These are phyloP conservation scores for Xerocomellus amylosporus DNA, from an alignment of 768 basidiomycete genomes.

Conservation along the genomic window DNA sequence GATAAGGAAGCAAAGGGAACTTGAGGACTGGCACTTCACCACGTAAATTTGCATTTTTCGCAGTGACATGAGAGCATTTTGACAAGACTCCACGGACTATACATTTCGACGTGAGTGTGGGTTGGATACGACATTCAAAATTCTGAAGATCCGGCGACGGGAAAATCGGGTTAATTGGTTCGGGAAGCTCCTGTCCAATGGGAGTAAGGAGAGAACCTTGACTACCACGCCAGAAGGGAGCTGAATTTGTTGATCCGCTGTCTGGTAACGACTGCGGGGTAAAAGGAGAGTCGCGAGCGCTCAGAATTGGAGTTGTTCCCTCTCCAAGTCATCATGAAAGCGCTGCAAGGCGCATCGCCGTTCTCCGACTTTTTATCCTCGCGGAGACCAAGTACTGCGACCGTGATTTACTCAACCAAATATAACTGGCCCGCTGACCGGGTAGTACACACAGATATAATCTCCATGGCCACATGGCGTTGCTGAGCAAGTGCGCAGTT, in stretches of 20 bases:
- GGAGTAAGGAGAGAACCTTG: slow-evolving; percentile 1
- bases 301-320: background rate
- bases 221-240: background rate
- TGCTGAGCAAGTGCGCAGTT: slow-evolving; percentile 10
- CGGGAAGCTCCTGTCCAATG: slow-evolving; percentile 24
- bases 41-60: slow-evolving; percentile 21
- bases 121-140: slow-evolving; percentile 5
- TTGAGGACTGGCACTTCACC: slow-evolving; percentile 16
- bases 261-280: slow-evolving; percentile 11
- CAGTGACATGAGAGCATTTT: slow-evolving; percentile 3
- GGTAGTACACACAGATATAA: no score
- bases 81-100: slow-evolving; percentile 8
- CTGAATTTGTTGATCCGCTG: slow-evolving; percentile 2
- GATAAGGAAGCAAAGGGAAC: slow-evolving; percentile 19
- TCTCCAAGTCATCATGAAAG: background rate
- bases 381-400: background rate
- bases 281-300: background rate
- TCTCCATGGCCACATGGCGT: slow-evolving; percentile 5
- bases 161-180: slow-evolving; percentile 10
- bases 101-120: slow-evolving; percentile 2
- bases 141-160: slow-evolving; percentile 25
- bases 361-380: background rate
- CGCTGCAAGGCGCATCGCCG: background rate
- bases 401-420: slow-evolving; percentile 8
- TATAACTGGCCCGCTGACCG: slow-evolving; percentile 10